Evolutionary conservation across 2,329 filamentous ascomycete genomes (phyloP), one percentile per base, ranked within the genome.

Genomic region (Fusarium sp.): DNA sequence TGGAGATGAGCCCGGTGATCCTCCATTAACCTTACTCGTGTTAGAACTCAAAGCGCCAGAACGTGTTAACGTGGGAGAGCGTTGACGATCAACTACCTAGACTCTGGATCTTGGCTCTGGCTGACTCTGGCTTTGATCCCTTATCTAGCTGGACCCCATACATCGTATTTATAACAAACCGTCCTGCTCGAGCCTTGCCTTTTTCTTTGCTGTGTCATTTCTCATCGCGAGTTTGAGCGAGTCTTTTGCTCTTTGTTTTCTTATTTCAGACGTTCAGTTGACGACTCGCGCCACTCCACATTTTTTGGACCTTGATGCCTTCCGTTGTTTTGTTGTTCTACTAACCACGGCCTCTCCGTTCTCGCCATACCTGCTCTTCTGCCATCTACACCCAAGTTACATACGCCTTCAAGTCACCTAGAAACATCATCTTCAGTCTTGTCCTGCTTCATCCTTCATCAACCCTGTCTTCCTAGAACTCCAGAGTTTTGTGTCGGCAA

Each of bases 1-100:
- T 59, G 45, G 61, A 64, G 52, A 35, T 47, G 45, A 43, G 46
- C 52, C 45, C 19, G 46, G 53, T 64, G 61, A 64, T 65, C 61
- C 35, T 47, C 40, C 41, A 35, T 52, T 28, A 59, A 64, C 41
- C 61, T 64, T 59, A 65, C 30, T 64, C 61, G 52, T 50, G 51
- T 65, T 59, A 39, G 32, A 41, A 37, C n/a, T n/a, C n/a, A 14
- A 17, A 37, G 8, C 17, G 35, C 17, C n/a, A 17, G 35, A 37
- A 37, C 35, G n/a, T 28, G 51, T 41, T 19, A 47, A 17, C 17
- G 9, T 37, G 17, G 17, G 17, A 37, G 35, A 35, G 33, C 28
- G 28, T 30, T 30, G 10, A 30, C 10, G 28, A 30, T 30, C 13
- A 30, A 28, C 26, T 28, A 22, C n/a, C n/a, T 22, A 30, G 28